Base-by-base conservation (phyloP, 2,329 filamentous ascomycete species). In the Ascochyta viciae-villosae region DNA sequence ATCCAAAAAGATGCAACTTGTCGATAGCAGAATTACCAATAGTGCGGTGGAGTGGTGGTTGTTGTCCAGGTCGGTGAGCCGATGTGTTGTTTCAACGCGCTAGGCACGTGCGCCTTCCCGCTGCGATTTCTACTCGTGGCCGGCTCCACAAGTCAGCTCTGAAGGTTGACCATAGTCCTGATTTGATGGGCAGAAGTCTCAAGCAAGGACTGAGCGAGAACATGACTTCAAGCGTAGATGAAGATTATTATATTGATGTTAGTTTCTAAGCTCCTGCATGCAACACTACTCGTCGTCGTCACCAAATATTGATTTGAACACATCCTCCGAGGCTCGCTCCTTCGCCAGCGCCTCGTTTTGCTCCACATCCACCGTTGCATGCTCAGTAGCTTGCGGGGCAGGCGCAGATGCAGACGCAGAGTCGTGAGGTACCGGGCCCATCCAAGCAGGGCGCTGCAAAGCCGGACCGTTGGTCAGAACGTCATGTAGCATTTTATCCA, bases 291-390 rank as follows among this genome's bases (percentile, higher is more conserved):
- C 16, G 16, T 16, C 89, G 68, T 90, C 90, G 72, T 92, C 91
- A 6, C 93, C 94, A 83, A 98, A 98, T 27, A 98, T 92, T n/a
- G 92, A 91, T 64, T 86, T 91, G 67, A 97, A 92, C 0, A 97
- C 88, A 39, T 90, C 90, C 44, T 93, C 91, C 15, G 89, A 87
- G 0, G 92, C 90, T 50, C 86, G 83, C 66, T 87, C 82, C 0
- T 84, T 88, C 69, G 96, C 90, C 9, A 96, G 71, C 4, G 89
- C 90, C 54, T 92, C 89, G 66, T 96, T 96, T 62, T 81, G 85
- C 60, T 91, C 89, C 0, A 87, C 83, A 72, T 96, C 85, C 23
- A 95, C 82, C 37, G 54, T 67, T 3, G 73, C 76, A 51, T 71
- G 67, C 24, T 51, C 59, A 12, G 27, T 49, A 12, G 29, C 31